These are phyloP conservation scores for Mycena rosella DNA, from an alignment of 768 basidiomycete genomes.

Conservation along the genomic window DNA sequence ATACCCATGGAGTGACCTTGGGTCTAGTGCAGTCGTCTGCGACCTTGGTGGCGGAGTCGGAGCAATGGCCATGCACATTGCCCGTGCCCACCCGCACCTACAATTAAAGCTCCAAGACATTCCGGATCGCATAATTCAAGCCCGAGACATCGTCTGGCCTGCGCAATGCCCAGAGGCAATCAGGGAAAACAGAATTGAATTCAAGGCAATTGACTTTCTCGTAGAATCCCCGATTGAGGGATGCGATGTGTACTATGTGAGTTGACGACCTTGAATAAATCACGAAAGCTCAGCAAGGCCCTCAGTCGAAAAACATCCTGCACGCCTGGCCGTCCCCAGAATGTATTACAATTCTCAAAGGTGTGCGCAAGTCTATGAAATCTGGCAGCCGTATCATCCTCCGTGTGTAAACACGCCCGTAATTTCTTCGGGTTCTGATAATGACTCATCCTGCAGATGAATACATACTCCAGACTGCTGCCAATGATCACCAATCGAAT, in stretches of 20 bases:
- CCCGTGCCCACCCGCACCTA: constrained; percentile 42
- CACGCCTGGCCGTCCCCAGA: constrained; percentile 24
- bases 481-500: no score
- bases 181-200: constrained; percentile 49
- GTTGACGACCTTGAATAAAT: no score
- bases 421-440: background rate
- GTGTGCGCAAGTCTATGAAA: constrained; percentile 10
- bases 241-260: constrained; percentile 58
- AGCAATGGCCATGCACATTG: constrained; percentile 42
- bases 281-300: no score
- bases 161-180: constrained; percentile 23
- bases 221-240: constrained; percentile 49
- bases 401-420: constrained; percentile 28
- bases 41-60: constrained; percentile 50
- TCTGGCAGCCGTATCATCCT: constrained; percentile 29
- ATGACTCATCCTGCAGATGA: background rate
- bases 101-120: constrained; percentile 46
- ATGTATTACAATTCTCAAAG: constrained; percentile 28
- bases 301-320: constrained; percentile 34
- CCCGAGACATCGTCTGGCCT: constrained; percentile 23
- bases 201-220: constrained; percentile 56
- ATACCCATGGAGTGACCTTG: constrained; percentile 44
- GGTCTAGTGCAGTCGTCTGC: constrained; percentile 29
- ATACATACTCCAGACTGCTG: constrained; percentile 30
- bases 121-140: constrained; percentile 41